Percentiles rank a stretch among this genome's conserved stretches.
Conservation (phyloP, 495 filamentous ascomycete species). For the Neurospora sp. region DNA sequence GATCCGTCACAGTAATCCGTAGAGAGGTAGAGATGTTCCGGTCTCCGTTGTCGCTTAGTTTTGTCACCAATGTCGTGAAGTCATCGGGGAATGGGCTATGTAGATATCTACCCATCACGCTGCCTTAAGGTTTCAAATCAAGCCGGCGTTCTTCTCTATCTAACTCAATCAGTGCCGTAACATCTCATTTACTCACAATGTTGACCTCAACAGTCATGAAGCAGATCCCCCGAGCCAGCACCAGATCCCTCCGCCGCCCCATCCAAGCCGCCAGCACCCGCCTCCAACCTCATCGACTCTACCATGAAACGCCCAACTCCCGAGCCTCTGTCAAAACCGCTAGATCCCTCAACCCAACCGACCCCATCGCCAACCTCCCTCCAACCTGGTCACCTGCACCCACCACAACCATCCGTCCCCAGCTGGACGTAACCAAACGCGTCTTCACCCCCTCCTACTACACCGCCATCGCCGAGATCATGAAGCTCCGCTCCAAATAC, state of each 20-base stretch:
- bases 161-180: no score
- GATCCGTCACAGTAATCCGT: neutral
- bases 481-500: neutral
- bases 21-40: neutral
- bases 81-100: neutral
- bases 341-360: neutral
- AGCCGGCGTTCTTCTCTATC: neutral
- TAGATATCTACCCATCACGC: neutral
- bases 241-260: neutral
- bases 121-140: neutral
- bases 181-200: neutral
- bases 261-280: neutral
- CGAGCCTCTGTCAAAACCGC: neutral
- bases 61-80: neutral
- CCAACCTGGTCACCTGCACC: neutral
- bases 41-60: neutral
- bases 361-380: neutral
- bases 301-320: neutral
- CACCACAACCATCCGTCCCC: neutral
- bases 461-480: neutral
- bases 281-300: neutral
- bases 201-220: neutral
- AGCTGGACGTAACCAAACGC: neutral
- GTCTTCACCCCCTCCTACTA: neutral
- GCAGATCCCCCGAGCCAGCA: neutral